phyloP scores from a whole-genome alignment of 2,329 filamentous ascomycete genomes.

The Apiospora saccharicola region DNA sequence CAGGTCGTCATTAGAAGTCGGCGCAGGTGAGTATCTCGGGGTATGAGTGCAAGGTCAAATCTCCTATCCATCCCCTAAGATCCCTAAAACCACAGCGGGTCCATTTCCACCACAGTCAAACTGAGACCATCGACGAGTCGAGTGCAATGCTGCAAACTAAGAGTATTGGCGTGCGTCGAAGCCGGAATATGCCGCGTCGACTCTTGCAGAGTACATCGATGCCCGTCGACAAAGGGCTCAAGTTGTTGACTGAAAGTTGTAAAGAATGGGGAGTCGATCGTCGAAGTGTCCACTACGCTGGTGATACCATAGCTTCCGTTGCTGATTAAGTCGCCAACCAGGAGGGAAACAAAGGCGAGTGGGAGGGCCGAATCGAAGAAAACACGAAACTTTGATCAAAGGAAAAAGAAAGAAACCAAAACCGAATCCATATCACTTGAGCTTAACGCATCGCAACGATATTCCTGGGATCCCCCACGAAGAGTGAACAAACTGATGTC shows the following conservation, averaged over 20 bases:
- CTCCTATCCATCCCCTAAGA: neutral
- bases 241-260: neutral
- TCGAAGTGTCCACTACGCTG: neutral
- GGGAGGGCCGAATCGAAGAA: neutral
- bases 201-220: neutral
- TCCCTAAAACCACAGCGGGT: neutral
- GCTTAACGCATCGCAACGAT: constrained; percentile 29
- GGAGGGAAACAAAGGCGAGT: neutral
- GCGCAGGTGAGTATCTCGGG: neutral
- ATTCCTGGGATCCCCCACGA: constrained; percentile 13
- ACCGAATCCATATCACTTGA: constrained; percentile 22
- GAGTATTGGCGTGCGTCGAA: neutral
- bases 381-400: constrained; percentile 22
- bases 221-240: neutral
- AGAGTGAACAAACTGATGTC: neutral
- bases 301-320: constrained; percentile 1
- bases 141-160: neutral
- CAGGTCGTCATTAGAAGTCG: neutral
- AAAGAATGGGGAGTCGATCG: neutral
- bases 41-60: neutral
- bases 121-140: neutral
- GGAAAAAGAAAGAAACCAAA: constrained; percentile 26
- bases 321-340: neutral
- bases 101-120: constrained; percentile 9
- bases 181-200: neutral